These are phyloP conservation scores for Fusarium algeriense DNA, from an alignment of 2,329 filamentous ascomycete genomes.

Conservation along the genomic window DNA sequence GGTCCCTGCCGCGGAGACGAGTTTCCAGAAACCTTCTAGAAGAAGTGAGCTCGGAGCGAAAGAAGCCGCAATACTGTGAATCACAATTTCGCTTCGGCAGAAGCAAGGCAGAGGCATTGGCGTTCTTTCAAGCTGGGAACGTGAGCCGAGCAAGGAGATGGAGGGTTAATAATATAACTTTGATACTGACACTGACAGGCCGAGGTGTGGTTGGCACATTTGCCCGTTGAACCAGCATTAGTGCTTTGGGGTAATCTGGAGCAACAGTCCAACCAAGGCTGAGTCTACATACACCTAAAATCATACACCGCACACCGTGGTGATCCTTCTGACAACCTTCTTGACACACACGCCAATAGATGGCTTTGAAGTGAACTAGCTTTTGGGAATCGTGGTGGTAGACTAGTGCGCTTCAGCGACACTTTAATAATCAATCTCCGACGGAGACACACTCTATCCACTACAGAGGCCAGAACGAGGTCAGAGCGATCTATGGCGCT, in stretches of 20 bases:
- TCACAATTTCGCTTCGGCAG: conserved; percentile 42
- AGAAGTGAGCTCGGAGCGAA: conserved; percentile 36
- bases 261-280: conserved; percentile 13
- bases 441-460: conserved; percentile 1
- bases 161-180: neutral
- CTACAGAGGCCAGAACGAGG: conserved; percentile 8
- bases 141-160: conserved; percentile 23
- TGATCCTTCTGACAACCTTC: conserved; percentile 3
- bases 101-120: conserved; percentile 27
- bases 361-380: neutral
- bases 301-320: neutral
- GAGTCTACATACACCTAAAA: conserved; percentile 1
- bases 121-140: conserved; percentile 21
- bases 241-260: conserved; percentile 34
- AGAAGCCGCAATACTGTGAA: conserved; percentile 32
- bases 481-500: conserved; percentile 33
- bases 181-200: conserved; percentile 18
- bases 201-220: conserved; percentile 30
- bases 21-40: conserved; percentile 49
- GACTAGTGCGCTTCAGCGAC: conserved; percentile 14
- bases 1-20: conserved; percentile 30
- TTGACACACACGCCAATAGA: conserved; percentile 4
- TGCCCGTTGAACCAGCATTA: conserved; percentile 27
- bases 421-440: conserved; percentile 10
- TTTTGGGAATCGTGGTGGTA: neutral